phyloP scores from a whole-genome alignment of 345 rosid genomes.

The Syzygium aqueum region DNA sequence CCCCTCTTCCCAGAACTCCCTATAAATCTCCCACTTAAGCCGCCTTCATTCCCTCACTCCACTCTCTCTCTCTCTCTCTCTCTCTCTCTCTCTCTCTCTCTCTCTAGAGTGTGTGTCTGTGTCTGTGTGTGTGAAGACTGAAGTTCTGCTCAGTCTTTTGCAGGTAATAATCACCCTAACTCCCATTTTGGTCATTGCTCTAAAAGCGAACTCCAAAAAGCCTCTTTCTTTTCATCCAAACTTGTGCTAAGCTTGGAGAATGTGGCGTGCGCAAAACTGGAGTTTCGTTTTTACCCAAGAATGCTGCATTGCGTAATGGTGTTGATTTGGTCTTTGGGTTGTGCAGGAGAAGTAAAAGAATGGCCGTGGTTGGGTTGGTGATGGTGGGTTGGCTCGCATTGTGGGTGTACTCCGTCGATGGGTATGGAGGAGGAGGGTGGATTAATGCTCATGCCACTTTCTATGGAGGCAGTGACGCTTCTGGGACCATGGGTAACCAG shows the following conservation, averaged over 20 bases:
- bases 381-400: neutral
- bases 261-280: neutral
- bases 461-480: constrained; percentile 83
- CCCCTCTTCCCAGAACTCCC: neutral
- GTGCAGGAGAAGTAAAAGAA: neutral
- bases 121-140: neutral
- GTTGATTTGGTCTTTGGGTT: neutral
- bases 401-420: constrained; percentile 14
- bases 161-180: neutral
- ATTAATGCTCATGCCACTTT: constrained; percentile 76
- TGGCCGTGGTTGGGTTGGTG: constrained; percentile 11
- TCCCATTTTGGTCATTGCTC: neutral
- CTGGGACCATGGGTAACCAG: constrained; percentile 78
- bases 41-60: neutral
- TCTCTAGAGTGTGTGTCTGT: neutral
- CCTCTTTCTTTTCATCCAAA: neutral
- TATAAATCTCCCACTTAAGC: neutral
- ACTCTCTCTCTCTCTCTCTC: neutral
- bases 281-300: neutral
- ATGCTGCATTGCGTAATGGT: neutral
- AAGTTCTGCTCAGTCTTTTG: neutral
- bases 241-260: neutral
- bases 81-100: neutral
- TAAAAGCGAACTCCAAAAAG: neutral
- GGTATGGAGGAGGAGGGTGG: constrained; percentile 41